These are phyloP conservation scores for Myxozyma sirexii DNA, from an alignment of 805 yeast genomes.

Conservation along the genomic window DNA sequence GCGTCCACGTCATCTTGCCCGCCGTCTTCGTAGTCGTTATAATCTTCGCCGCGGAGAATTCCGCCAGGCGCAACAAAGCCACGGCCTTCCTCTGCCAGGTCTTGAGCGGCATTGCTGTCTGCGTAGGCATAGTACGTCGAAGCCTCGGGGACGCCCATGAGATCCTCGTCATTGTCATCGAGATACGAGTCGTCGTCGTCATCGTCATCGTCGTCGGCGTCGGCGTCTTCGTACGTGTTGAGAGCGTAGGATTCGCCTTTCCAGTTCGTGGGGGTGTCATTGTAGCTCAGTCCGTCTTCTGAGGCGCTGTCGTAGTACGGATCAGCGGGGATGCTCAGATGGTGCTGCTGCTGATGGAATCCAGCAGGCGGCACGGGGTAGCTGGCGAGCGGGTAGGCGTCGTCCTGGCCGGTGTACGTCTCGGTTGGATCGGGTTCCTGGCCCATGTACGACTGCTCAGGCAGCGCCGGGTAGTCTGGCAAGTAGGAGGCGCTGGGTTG, in stretches of 20 bases:
- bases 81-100: slow-evolving; percentile 4
- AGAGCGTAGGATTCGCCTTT: slow-evolving; percentile 5
- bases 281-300: not conserved
- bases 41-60: slow-evolving; percentile 9
- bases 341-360: not conserved
- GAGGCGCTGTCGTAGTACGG: slow-evolving; percentile 1
- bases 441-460: slow-evolving; percentile 9
- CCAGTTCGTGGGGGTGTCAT: not conserved
- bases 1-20: not conserved
- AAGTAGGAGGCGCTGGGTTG: not conserved
- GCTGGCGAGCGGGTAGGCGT: slow-evolving; percentile 7
- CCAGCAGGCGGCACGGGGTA: slow-evolving; percentile 13
- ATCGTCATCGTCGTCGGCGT: slow-evolving; percentile 15
- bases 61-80: slow-evolving; percentile 6
- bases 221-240: slow-evolving; percentile 11
- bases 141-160: slow-evolving; percentile 14
- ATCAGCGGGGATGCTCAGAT: not conserved
- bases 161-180: slow-evolving; percentile 34
- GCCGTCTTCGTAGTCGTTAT: slow-evolving; percentile 26
- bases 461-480: slow-evolving; percentile 6
- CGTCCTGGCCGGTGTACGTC: slow-evolving; percentile 4
- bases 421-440: not conserved
- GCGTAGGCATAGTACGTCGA: not conserved
- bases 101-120: not conserved
- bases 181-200: slow-evolving; percentile 20